Evolutionary conservation across 1,139 yeast genomes (phyloP), one percentile per base, ranked within the genome.

Genomic region (Pneumocystis canis): DNA sequence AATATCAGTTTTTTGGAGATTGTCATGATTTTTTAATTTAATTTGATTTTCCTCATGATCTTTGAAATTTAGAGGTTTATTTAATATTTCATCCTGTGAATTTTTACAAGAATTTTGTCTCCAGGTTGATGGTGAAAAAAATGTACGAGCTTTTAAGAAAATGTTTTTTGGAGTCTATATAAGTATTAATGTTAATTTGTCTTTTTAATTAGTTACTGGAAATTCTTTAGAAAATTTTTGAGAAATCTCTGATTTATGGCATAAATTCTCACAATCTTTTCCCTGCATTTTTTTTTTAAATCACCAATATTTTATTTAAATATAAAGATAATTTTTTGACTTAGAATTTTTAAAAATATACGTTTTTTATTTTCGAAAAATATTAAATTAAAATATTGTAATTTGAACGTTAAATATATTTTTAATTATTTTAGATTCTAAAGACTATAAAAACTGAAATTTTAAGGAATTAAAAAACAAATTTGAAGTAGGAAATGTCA

Each of bases 401-500:
- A 11, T 25, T 20, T 18, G 30, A 25, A n/a, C 20, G 9, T 47
- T 47, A 28, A 28, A 20, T 47, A 25, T 47, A 25, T 47, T 25
- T 11, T 25, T 39, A n/a, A 39, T n/a, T 39, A 5, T 39, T 14
- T 39, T 3, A n/a, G 18, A 39, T 6, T 39, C n/a, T 39, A 16
- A 37, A 3, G 7, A n/a, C 9, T 35, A 35, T 14, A 35, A 33
- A 11, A 35, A 3, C 16, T 4, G n/a, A 35, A 35, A 3, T 35
- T 9, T 14, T 16, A 35, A 35, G 16, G 16, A 35, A 35, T 1
- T 5, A 25, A 47, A 47, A 7, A 47, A 25, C 11, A 47, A 47
- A 28, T 9, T 47, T 14, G 11, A 47, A 28, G 20, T n/a, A n/a
- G 25, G 16, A 47, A 47, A 64, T 64, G 64, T 61, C 33, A 20